Conservation (phyloP, 768 basidiomycete species). For the Roridomyces roridus region DNA sequence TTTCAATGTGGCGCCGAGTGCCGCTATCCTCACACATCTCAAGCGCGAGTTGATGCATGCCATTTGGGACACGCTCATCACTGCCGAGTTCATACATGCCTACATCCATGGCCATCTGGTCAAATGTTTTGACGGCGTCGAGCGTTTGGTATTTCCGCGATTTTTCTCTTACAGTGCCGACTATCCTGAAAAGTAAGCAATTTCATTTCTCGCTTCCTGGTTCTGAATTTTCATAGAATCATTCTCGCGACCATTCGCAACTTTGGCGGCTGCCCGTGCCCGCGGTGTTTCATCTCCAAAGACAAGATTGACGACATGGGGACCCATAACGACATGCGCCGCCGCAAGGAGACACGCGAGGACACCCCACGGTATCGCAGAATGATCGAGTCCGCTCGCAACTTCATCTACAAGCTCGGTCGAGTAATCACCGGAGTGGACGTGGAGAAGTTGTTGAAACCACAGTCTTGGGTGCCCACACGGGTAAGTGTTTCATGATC, state of each 20-base stretch:
- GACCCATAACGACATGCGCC: neutral
- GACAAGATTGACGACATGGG: neutral
- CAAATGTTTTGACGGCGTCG: too few relatives aligned
- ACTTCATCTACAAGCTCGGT: neutral
- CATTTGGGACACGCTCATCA: too few relatives aligned
- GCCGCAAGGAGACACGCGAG: neutral
- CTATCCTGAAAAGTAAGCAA: too few relatives aligned
- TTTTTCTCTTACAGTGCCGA: too few relatives aligned
- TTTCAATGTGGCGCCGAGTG: too few relatives aligned
- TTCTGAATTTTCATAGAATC: constrained; percentile 4
- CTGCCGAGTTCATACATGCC: too few relatives aligned
- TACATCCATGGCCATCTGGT: too few relatives aligned
- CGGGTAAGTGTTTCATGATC: neutral
- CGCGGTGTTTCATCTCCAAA: constrained; percentile 20
- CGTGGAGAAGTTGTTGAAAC: neutral
- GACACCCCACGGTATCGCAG: neutral
- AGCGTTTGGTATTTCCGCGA: too few relatives aligned
- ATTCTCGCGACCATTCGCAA: constrained; percentile 22
- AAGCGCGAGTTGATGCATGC: too few relatives aligned
- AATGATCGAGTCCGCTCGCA: neutral
- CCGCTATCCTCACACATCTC: too few relatives aligned
- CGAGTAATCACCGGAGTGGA: neutral
- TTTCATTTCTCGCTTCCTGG: neutral
- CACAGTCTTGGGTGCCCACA: constrained; percentile 7
- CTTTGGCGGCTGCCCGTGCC: constrained; percentile 17